Percentiles rank a stretch among this genome's conserved stretches.
phyloP scores from a whole-genome alignment of 2,329 filamentous ascomycete species.

The Colletotrichum sp. region DNA sequence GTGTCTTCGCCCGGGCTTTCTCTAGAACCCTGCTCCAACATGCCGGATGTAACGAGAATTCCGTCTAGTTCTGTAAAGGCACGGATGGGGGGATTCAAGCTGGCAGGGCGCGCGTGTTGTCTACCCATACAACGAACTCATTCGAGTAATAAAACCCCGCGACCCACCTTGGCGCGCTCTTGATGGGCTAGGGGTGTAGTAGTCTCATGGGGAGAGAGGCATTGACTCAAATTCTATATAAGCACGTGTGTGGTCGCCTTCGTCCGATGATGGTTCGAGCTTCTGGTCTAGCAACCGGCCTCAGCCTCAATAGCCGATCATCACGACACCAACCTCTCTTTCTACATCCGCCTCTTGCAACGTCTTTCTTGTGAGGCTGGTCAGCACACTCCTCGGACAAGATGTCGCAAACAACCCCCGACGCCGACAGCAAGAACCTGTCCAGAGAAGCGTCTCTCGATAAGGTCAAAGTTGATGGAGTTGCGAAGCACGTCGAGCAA shows the following conservation, averaged over 20 bases:
- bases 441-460: not conserved
- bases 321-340: not conserved
- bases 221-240: constrained; percentile 3
- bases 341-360: not conserved
- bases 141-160: not conserved
- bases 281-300: not conserved
- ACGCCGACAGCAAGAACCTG: not conserved
- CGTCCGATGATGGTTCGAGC: not conserved
- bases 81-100: not conserved
- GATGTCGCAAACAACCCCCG: not conserved
- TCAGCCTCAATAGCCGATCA: not conserved
- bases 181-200: not conserved
- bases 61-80: not conserved
- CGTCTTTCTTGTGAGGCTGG: not conserved
- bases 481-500: constrained; percentile 11
- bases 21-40: not conserved
- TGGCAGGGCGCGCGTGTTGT: not conserved
- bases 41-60: not conserved
- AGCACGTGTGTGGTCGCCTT: not conserved
- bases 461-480: not conserved
- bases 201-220: not conserved
- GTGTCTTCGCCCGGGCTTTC: not conserved
- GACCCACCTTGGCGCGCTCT: not conserved
- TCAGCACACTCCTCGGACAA: not conserved
- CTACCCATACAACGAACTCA: not conserved